These are phyloP conservation scores for Pleurotus tuber-regium DNA, from an alignment of 768 basidiomycete genomes.

Conservation along the genomic window DNA sequence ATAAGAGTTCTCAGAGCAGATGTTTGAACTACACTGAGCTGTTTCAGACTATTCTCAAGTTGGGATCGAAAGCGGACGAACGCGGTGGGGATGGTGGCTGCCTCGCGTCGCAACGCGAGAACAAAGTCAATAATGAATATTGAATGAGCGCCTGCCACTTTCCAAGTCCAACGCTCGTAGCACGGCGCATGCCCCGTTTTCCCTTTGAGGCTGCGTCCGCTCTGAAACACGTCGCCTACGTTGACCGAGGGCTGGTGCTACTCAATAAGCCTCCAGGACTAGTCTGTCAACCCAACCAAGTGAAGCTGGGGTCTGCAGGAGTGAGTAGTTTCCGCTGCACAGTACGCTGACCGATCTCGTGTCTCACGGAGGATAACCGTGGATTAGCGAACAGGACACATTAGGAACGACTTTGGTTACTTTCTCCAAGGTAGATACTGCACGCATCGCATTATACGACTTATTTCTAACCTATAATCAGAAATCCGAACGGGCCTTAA, in stretches of 20 bases:
- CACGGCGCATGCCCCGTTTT: neutral
- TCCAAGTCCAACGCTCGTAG: too few species aligned
- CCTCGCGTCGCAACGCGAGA: too few species aligned
- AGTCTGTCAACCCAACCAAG: constrained; percentile 41
- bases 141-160: too few species aligned
- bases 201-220: neutral
- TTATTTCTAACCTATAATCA: constrained; percentile 6
- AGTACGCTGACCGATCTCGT: neutral
- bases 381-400: constrained; percentile 1
- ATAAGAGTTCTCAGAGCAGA: neutral
- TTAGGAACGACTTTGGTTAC: constrained; percentile 28
- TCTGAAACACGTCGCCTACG: constrained; percentile 36
- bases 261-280: constrained; percentile 62
- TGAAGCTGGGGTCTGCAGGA: constrained; percentile 14
- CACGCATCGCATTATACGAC: constrained; percentile 8
- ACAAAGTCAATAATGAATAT: too few species aligned
- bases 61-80: too few species aligned
- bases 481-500: constrained; percentile 13
- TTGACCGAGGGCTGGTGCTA: constrained; percentile 51
- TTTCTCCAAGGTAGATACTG: constrained; percentile 32
- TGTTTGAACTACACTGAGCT: too few species aligned
- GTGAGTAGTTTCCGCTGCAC: too few species aligned
- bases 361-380: constrained; percentile 1
- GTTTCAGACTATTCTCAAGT: too few species aligned
- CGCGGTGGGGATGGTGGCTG: too few species aligned